phyloP scores from a whole-genome alignment of 805 yeast genomes.

The Brettanomyces naardenensis region DNA sequence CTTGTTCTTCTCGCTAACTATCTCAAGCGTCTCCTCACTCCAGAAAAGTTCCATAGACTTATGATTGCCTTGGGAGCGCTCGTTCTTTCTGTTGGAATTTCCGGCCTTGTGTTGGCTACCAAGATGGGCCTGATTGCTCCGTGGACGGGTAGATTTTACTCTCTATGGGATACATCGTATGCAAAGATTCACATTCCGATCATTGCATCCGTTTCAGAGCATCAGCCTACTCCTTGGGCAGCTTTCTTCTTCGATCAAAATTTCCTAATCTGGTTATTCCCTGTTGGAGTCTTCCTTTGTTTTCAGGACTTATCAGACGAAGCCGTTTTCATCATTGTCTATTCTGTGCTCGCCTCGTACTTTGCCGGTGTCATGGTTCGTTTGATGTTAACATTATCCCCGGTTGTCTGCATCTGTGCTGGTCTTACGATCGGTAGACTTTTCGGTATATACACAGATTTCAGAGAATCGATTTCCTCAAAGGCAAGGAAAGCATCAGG shows the following conservation, averaged over 20 bases:
- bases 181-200: conserved; percentile 98
- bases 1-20: conserved; percentile 81
- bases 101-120: conserved; percentile 72
- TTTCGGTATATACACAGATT: conserved; percentile 73
- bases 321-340: conserved; percentile 87
- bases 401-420: conserved; percentile 88
- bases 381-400: conserved; percentile 93
- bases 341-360: conserved; percentile 88
- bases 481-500: conserved; percentile 10
- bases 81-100: conserved; percentile 55
- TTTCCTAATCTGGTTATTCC: conserved; percentile 95
- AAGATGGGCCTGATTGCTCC: conserved; percentile 94
- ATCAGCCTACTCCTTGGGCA: conserved; percentile 99
- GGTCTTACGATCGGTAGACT: conserved; percentile 83
- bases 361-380: conserved; percentile 99
- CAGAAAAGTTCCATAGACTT: conserved; percentile 64
- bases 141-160: conserved; percentile 99
- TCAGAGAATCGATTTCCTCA: conserved; percentile 24
- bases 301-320: conserved; percentile 87
- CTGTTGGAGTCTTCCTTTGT: conserved; percentile 89
- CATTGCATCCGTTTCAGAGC: conserved; percentile 97
- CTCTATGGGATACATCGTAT: conserved; percentile 95
- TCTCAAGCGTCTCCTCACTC: conserved; percentile 64
- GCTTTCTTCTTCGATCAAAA: conserved; percentile 92
- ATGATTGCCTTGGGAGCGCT: conserved; percentile 50